These are phyloP conservation scores for Aspergillus mulundensis DNA, from an alignment of 495 filamentous ascomycete species.

Conservation along the genomic window DNA sequence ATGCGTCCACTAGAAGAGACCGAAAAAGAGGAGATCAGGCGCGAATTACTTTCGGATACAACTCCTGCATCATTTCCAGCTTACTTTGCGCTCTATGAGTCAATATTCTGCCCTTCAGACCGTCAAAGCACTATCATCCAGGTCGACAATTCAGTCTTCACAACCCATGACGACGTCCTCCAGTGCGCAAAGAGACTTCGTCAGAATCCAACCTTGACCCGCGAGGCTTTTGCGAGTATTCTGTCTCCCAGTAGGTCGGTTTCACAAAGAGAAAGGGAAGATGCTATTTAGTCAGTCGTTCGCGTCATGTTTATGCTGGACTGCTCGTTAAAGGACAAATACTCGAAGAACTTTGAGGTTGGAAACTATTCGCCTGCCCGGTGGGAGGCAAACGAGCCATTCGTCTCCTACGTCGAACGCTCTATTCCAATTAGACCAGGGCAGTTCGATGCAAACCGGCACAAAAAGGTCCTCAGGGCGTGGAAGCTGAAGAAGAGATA, in stretches of 20 bases:
- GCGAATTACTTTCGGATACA: neutral
- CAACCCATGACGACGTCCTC: neutral
- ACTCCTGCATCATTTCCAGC: neutral
- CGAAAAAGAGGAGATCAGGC: neutral
- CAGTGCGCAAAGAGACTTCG: neutral
- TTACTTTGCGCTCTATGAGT: neutral
- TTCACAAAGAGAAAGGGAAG: neutral
- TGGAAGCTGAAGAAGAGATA: neutral
- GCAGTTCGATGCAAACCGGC: neutral
- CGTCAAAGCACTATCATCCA: neutral
- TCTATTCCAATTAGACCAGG: too few species aligned
- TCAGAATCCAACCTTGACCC: too few species aligned
- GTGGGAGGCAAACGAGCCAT: neutral
- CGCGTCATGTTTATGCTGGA: neutral
- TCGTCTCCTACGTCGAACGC: too few species aligned
- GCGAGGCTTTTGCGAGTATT: too few species aligned
- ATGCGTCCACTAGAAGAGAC: neutral
- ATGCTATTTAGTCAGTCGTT: neutral
- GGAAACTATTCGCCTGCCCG: neutral
- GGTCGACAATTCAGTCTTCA: neutral
- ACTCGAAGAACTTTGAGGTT: neutral
- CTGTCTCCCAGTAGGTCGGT: neutral
- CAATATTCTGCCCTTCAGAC: neutral
- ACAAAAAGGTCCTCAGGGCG: neutral
- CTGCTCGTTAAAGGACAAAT: neutral